phyloP scores from a whole-genome alignment of 176 grass and related monocot genomes.

The Tuctoria greenei region DNA sequence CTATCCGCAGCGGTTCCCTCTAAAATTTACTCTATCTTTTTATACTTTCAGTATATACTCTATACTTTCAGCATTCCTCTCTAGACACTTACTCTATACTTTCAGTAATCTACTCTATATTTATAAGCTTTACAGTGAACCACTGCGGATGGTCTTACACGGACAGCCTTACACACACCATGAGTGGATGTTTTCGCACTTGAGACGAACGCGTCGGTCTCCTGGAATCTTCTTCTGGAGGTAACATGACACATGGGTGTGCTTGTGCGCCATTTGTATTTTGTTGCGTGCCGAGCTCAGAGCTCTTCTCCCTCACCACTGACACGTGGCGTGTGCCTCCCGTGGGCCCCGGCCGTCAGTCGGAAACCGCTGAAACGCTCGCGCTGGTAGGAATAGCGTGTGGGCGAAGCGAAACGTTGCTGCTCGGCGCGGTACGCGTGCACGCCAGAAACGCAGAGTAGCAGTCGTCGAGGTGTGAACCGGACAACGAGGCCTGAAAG shows the following conservation, averaged over 20 bases:
- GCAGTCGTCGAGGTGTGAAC: slow-evolving; percentile 26
- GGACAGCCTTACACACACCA: too few relatives aligned
- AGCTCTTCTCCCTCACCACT: too few relatives aligned
- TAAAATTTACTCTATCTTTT: too few relatives aligned
- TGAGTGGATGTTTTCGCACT: background rate
- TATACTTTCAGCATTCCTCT: too few relatives aligned
- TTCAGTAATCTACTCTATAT: too few relatives aligned
- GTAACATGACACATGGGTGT: background rate
- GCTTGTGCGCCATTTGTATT: background rate
- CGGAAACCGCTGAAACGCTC: background rate
- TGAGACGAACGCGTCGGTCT: background rate
- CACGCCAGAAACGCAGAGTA: background rate
- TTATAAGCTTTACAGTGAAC: too few relatives aligned
- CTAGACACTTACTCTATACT: too few relatives aligned
- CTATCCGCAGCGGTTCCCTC: too few relatives aligned
- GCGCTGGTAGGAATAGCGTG: slow-evolving; percentile 3
- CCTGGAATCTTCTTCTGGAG: slow-evolving; percentile 23
- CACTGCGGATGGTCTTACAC: too few relatives aligned
- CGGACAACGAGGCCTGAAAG: background rate
- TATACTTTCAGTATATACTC: too few relatives aligned
- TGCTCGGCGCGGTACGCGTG: slow-evolving; percentile 23
- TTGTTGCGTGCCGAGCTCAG: background rate
- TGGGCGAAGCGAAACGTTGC: slow-evolving; percentile 35
- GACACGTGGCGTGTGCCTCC: background rate
- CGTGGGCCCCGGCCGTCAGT: background rate